Base-by-base conservation (phyloP, 805 yeast genomes). In the Metschnikowia sp. region DNA sequence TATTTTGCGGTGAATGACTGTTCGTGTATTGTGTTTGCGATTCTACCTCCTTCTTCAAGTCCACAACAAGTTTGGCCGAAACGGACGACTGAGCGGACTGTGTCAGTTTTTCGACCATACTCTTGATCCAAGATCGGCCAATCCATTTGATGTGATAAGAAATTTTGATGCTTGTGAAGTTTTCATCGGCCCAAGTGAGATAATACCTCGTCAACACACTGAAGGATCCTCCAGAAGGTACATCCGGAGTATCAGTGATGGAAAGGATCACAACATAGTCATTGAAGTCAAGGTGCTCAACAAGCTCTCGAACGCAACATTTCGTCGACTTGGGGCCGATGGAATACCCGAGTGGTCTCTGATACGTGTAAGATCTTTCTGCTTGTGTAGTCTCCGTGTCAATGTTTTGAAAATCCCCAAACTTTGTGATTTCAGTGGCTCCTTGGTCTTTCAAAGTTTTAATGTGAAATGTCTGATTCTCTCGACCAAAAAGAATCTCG, bases 141-240 rank as follows among this genome's bases (percentile, higher is more conserved):
- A 86, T 80, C 99, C 99, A 94, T 39, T 86, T 84, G 36, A 92
- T 77, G 70, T 81, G 79, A 63, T 78, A 87, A n/a, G 90, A 78
- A n/a, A 86, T 66, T 38, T 69, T 69, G 35, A 94, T 56, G 40
- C 73, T 69, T 4, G 96, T 84, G 22, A 69, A 63, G 58, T 84
- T 87, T 29, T 74, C 65, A 8, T 70, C 73, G 0, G 75, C 89
- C 98, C 99, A 94, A 3, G 84, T 75, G 46, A 89, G 66, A 39
- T 83, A 70, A 57, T 82, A 86, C 50, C 86, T 74, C 0, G 96
- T 88, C 52, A 81, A 76, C 1, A 90, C 90, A 31, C 78, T 74
- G 63, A 94, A 94, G 0, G 87, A 77, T 37, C 77, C 77, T 4
- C 99, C 99, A 58, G 91, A 86, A 0, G 99, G 99, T 12, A 94